Percentiles rank a stretch among this genome's conserved stretches.
Conservation (phyloP, 2,329 filamentous ascomycete species). For the Taxawa tesnikishii region DNA sequence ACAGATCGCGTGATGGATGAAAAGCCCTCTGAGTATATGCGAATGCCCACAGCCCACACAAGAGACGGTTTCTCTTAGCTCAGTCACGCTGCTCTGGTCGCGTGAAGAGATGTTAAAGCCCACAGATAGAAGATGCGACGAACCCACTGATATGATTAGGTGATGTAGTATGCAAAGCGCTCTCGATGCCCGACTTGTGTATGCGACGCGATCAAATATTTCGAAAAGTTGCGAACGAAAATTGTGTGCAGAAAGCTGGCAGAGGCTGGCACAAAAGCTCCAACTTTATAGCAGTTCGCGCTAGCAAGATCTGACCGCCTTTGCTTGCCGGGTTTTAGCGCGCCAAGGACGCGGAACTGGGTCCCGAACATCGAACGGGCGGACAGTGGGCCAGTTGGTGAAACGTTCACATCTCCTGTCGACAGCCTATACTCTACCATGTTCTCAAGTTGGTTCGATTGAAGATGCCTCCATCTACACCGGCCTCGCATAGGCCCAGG, state of each 20-base stretch:
- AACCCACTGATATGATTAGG: slow-evolving; percentile 8
- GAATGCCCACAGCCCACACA: slow-evolving; percentile 8
- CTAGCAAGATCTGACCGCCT: too few species aligned
- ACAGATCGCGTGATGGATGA: slow-evolving; percentile 19
- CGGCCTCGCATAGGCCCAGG: slow-evolving; percentile 25
- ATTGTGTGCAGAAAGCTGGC: slow-evolving; percentile 3
- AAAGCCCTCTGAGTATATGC: slow-evolving; percentile 8
- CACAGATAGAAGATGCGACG: slow-evolving; percentile 10
- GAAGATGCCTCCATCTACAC: slow-evolving; percentile 8
- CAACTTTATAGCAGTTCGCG: too few species aligned
- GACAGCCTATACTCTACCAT: too few species aligned
- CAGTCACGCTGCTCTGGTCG: slow-evolving; percentile 7
- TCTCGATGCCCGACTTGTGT: background rate
- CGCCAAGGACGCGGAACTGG: too few species aligned
- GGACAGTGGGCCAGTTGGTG: too few species aligned
- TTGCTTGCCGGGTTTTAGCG: too few species aligned
- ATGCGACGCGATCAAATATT: too few species aligned
- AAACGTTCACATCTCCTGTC: too few species aligned
- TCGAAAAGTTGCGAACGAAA: slow-evolving; percentile 2
- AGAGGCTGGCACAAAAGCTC: slow-evolving; percentile 2
- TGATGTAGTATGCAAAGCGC: slow-evolving; percentile 2
- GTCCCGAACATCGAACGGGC: too few species aligned
- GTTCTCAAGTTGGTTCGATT: too few species aligned
- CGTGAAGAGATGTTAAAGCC: slow-evolving; percentile 9
- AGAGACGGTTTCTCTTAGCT: slow-evolving; percentile 6